Evolutionary conservation across 371 early-diverging fungal genomes (phyloP), one percentile per base, ranked within the genome.

Genomic region (Mortierella sp.): DNA sequence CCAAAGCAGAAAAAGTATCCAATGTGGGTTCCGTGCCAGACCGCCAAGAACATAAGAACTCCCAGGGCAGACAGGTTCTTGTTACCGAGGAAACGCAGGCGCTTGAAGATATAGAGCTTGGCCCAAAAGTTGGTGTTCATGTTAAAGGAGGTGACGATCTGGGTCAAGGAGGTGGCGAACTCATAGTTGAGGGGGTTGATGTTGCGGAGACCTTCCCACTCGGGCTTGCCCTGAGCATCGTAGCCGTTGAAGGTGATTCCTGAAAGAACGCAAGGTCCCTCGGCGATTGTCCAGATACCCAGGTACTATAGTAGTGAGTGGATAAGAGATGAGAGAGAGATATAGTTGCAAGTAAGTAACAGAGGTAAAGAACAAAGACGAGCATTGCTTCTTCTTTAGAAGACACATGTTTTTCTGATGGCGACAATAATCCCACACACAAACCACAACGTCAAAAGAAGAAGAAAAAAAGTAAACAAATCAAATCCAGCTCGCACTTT

Each of bases 111-210:
- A 72, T 95, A 95, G 63, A 91, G 89, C 84, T 94, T 95, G 76
- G 89, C 85, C 96, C 95, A 95, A 21, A 90, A 81, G 81, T 95
- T 95, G 72, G 96, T 95, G 82, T 95, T 95, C 82, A 94, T 92
- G 85, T 95, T 95, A 89, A 95, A 95, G 3, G 93, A 83, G 8
- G 57, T 78, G 81, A 95, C 90, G 34, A 94, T 88, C 70, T 93
- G 89, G 54, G 88, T 88, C 54, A 95, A 87, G 6, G 92, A 90
- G 7, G 93, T 94, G 38, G 94, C 93, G 14, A 88, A 88, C 75
- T 94, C 94, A 48, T 80, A 84, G 34, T 79, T 82, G 77, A 86
- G 57, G 11, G 92, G 90, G 58, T 91, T 79, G 5, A 93, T 89
- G 80, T 95, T 95, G 65, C 92, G 89, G 72, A 95, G 84, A 31